Conservation (phyloP, 1,139 yeast genomes). For the Saccharomycopsis crataegensis region DNA sequence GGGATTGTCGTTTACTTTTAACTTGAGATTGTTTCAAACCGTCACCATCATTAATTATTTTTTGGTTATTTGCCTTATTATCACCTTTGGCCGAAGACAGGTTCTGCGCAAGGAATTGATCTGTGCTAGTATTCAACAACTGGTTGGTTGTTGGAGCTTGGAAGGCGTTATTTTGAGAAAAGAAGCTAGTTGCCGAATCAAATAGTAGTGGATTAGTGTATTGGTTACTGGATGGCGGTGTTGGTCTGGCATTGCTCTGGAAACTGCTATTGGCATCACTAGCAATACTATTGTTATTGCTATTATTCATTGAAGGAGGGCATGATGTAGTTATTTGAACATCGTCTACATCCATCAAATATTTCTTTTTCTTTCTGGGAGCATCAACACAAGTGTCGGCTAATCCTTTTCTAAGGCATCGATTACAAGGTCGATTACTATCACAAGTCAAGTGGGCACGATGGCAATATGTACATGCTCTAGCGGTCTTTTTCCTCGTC, state of each 20-base stretch:
- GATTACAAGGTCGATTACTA: conserved; percentile 67
- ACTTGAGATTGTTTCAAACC: background rate
- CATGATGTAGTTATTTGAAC: background rate
- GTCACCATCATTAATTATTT: background rate
- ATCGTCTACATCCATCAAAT: conserved; percentile 52
- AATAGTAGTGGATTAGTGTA: too few relatives aligned
- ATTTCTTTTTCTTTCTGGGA: conserved; percentile 79
- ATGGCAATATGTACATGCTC: conserved; percentile 86
- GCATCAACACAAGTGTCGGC: conserved; percentile 80
- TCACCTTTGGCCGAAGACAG: too few relatives aligned
- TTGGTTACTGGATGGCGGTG: too few relatives aligned
- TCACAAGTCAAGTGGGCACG: conserved; percentile 87
- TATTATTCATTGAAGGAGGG: conserved; percentile 1
- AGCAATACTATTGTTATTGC: background rate
- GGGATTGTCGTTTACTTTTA: conserved; percentile 20
- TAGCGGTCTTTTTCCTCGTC: conserved; percentile 49
- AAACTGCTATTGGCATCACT: background rate
- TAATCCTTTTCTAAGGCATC: conserved; percentile 69
- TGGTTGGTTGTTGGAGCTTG: too few relatives aligned
- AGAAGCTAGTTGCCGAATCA: too few relatives aligned
- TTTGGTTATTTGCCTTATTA: too few relatives aligned
- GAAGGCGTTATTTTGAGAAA: too few relatives aligned
- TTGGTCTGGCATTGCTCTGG: too few relatives aligned
- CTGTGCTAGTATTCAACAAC: too few relatives aligned
- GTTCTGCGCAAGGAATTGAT: too few relatives aligned